Percentiles rank a stretch among this genome's conserved stretches.
Conservation (phyloP, 257 asterid genomes). For the Lantana camara region DNA sequence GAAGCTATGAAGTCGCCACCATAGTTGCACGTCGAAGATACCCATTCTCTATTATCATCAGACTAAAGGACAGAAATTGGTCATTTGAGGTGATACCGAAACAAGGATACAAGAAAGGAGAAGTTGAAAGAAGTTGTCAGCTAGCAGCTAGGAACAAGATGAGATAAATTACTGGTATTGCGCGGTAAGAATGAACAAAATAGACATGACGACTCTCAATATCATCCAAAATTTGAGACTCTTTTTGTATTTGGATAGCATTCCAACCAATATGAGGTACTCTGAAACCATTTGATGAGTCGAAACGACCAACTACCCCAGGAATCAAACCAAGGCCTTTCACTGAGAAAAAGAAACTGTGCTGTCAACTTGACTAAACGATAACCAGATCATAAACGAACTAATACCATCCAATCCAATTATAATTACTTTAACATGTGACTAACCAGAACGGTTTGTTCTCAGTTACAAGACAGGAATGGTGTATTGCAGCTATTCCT, state of each 20-base stretch:
- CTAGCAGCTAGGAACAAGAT: slow-evolving; percentile 14
- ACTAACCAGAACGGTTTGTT: neutral
- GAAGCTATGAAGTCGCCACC: slow-evolving; percentile 85
- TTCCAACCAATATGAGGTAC: slow-evolving; percentile 99
- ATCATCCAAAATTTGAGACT: slow-evolving; percentile 76
- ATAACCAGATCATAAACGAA: neutral
- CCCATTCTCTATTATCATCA: slow-evolving; percentile 84
- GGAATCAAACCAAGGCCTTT: slow-evolving; percentile 97
- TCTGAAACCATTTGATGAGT: slow-evolving; percentile 74
- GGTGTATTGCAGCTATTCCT: neutral
- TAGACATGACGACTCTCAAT: slow-evolving; percentile 84
- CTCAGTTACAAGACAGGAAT: neutral
- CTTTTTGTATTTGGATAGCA: slow-evolving; percentile 62
- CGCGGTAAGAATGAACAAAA: slow-evolving; percentile 95
- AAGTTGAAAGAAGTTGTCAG: neutral
- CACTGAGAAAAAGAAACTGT: slow-evolving; percentile 48
- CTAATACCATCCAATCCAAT: neutral
- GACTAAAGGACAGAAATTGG: slow-evolving; percentile 24
- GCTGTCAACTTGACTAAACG: slow-evolving; percentile 25
- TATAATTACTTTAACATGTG: neutral
- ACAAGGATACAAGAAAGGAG: slow-evolving; percentile 20
- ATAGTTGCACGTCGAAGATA: slow-evolving; percentile 83
- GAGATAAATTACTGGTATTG: slow-evolving; percentile 64
- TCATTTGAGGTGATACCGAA: slow-evolving; percentile 25
- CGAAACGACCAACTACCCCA: slow-evolving; percentile 90